Conservation (phyloP, 2,329 filamentous ascomycete species). For the Orbilia brochopaga region DNA sequence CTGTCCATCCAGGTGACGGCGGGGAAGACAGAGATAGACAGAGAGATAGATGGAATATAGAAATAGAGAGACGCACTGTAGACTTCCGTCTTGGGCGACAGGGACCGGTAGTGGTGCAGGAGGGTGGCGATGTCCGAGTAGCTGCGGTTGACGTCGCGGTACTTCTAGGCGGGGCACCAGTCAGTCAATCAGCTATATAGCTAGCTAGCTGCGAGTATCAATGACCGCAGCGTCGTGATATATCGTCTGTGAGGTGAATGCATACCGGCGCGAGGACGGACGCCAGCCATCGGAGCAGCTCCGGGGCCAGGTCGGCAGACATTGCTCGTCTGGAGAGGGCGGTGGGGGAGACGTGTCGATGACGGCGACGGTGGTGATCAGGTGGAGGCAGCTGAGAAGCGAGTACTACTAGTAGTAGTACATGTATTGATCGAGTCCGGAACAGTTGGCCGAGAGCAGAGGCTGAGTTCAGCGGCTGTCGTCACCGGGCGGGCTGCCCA, state of each 20-base stretch:
- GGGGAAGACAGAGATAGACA: slow-evolving; percentile 35
- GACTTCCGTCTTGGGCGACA: slow-evolving; percentile 87
- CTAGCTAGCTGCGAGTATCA: neutral
- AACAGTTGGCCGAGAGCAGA: neutral
- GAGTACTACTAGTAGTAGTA: no score
- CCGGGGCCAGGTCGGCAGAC: slow-evolving; percentile 42
- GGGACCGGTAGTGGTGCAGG: slow-evolving; percentile 77
- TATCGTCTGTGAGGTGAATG: neutral
- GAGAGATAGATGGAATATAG: no score
- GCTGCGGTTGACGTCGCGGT: slow-evolving; percentile 87
- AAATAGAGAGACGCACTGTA: slow-evolving; percentile 81
- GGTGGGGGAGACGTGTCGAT: neutral
- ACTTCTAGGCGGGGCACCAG: slow-evolving; percentile 69
- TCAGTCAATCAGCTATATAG: neutral
- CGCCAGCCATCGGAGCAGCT: slow-evolving; percentile 48
- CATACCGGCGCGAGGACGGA: slow-evolving; percentile 45
- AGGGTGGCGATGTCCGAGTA: slow-evolving; percentile 89
- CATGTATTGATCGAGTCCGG: neutral
- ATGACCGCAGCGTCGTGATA: neutral
- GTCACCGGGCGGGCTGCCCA: slow-evolving; percentile 13
- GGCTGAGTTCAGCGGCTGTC: slow-evolving; percentile 23
- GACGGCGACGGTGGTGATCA: neutral
- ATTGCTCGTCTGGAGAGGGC: slow-evolving; percentile 15
- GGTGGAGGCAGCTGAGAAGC: neutral
- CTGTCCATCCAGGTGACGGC: slow-evolving; percentile 83